Evolutionary conservation across 345 rosid genomes (phyloP).

Genomic region (Hevea brasiliensis): DNA sequence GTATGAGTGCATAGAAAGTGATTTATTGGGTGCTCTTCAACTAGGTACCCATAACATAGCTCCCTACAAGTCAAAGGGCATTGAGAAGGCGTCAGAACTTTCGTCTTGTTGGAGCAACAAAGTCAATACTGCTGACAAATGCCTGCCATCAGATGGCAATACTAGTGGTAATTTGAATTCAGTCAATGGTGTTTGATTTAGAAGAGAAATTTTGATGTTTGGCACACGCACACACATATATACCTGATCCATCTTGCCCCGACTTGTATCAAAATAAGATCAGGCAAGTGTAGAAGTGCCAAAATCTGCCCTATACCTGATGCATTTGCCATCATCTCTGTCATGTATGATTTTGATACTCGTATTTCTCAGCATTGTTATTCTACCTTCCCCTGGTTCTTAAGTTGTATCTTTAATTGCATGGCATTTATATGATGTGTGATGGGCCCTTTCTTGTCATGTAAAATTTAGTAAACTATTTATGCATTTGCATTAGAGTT

Average conservation of each 20-base stretch:
- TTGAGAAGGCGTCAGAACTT: constrained; percentile 51
- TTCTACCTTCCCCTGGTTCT: background rate
- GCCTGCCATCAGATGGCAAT: constrained; percentile 30
- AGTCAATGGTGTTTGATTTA: too few relatives aligned
- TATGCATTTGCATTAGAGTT: background rate
- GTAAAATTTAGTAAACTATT: background rate
- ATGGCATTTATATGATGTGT: background rate
- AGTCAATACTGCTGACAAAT: constrained; percentile 36
- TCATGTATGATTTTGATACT: background rate
- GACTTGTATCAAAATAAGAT: too few relatives aligned
- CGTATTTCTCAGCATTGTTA: background rate
- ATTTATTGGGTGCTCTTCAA: constrained; percentile 64
- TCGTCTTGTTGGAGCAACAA: constrained; percentile 54
- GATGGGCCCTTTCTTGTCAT: background rate
- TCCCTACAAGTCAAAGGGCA: constrained; percentile 76
- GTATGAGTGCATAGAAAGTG: constrained; percentile 94
- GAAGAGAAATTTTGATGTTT: too few relatives aligned
- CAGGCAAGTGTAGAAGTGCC: too few relatives aligned
- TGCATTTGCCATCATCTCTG: too few relatives aligned
- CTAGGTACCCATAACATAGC: constrained; percentile 64
- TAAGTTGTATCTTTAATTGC: background rate
- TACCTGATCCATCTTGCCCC: too few relatives aligned
- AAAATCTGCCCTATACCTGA: too few relatives aligned
- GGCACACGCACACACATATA: too few relatives aligned
- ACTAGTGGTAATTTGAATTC: constrained; percentile 40